These are phyloP conservation scores for Myriosclerotinia duriaeana DNA, from an alignment of 2,329 filamentous ascomycete species.

Conservation along the genomic window DNA sequence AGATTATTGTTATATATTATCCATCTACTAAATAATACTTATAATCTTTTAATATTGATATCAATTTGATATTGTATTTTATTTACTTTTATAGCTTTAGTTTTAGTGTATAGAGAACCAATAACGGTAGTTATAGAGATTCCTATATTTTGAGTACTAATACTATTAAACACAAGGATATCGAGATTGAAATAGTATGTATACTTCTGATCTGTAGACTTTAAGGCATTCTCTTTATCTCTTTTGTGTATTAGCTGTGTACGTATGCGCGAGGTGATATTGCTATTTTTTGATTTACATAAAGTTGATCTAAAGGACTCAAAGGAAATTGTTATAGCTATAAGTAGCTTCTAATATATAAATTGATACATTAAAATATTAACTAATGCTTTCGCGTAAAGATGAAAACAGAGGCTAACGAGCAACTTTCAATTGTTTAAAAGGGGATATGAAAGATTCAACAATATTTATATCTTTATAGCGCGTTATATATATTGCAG, in stretches of 20 bases:
- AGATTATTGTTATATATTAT: not conserved
- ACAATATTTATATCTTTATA: conserved; percentile 1
- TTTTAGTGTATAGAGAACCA: not conserved
- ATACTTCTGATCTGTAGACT: conserved; percentile 6
- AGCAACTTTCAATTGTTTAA: not conserved
- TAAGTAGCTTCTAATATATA: not conserved
- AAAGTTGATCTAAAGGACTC: not conserved
- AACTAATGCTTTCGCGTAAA: not conserved
- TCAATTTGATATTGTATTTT: not conserved
- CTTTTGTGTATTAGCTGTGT: not conserved
- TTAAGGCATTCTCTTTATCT: not conserved
- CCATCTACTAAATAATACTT: not conserved
- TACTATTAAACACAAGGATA: not conserved
- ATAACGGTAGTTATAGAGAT: not conserved
- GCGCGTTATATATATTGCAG: not conserved
- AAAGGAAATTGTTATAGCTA: not conserved
- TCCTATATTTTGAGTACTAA: not conserved
- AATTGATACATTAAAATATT: not conserved
- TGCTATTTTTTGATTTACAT: not conserved
- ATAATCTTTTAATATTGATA: not conserved
- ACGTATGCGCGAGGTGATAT: not conserved
- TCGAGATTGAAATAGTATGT: conserved; percentile 4
- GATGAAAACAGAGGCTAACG: not conserved
- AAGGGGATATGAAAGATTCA: not conserved
- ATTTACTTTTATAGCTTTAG: not conserved